These are phyloP conservation scores for Trametes maxima DNA, from an alignment of 768 basidiomycete species.

Conservation along the genomic window DNA sequence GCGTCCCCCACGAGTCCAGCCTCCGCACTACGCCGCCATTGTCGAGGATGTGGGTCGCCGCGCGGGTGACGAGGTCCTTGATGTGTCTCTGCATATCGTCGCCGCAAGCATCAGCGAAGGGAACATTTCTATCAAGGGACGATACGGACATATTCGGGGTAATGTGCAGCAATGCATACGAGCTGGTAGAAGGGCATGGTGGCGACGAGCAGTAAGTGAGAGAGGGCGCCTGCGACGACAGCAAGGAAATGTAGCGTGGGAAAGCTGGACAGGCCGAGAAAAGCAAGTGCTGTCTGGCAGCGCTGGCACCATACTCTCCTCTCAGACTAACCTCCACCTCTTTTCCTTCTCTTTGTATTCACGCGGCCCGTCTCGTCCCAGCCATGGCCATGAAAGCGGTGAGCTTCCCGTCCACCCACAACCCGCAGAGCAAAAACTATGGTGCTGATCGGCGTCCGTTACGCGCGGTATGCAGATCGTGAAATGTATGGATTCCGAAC, in stretches of 20 bases:
- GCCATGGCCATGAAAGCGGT: conserved; percentile 80
- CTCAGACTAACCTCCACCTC: conserved; percentile 1
- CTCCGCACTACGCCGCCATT: conserved; percentile 82
- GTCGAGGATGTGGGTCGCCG: conserved; percentile 71
- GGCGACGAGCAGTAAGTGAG: conserved; percentile 9
- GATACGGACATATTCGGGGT: conserved; percentile 65
- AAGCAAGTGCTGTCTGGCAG: conserved; percentile 12
- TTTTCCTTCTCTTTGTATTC: conserved; percentile 6
- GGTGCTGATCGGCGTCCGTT: conserved; percentile 1
- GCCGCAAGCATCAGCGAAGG: background rate
- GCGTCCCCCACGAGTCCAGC: conserved; percentile 75
- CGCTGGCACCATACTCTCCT: conserved; percentile 12
- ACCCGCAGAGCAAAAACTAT: background rate
- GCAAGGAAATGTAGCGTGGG: conserved; percentile 23
- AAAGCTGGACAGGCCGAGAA: conserved; percentile 18
- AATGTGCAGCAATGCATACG: conserved; percentile 80
- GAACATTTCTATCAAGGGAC: background rate
- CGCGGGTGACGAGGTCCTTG: conserved; percentile 69
- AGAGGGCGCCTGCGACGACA: background rate
- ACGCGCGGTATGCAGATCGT: conserved; percentile 32
- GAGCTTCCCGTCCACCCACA: conserved; percentile 32
- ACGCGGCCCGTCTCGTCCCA: conserved; percentile 2
- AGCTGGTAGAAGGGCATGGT: conserved; percentile 89
- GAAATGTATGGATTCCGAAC: conserved; percentile 36
- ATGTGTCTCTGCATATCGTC: conserved; percentile 61